Evolutionary conservation across 176 grass and related monocot species (phyloP).

Genomic region (Tuctoria greenei): DNA sequence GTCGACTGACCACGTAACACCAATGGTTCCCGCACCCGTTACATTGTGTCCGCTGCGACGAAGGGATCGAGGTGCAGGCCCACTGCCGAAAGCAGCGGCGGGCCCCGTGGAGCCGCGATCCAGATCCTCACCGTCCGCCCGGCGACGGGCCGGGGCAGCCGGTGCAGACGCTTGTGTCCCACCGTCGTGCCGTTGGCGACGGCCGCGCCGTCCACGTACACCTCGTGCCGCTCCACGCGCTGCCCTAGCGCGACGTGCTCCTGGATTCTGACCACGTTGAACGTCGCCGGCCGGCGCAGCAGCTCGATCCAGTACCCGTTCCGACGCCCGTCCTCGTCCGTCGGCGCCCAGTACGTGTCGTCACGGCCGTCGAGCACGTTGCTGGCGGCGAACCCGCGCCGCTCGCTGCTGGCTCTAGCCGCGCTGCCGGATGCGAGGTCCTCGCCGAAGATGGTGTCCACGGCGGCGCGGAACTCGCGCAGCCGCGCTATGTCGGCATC

Average conservation of each 20-base stretch:
- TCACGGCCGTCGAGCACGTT: slow-evolving; percentile 75
- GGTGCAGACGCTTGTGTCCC: slow-evolving; percentile 91
- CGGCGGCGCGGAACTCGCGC: slow-evolving; percentile 61
- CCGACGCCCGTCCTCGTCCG: slow-evolving; percentile 9
- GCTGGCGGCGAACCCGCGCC: slow-evolving; percentile 50
- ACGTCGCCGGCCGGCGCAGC: slow-evolving; percentile 12
- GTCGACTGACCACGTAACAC: background rate
- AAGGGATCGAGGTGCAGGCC: slow-evolving; percentile 82
- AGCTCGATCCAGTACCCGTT: slow-evolving; percentile 90
- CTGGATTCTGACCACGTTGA: slow-evolving; percentile 86
- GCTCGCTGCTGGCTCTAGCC: slow-evolving; percentile 65
- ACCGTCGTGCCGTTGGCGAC: slow-evolving; percentile 68
- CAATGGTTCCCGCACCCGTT: background rate
- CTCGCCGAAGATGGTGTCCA: slow-evolving; percentile 54
- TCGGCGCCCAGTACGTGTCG: slow-evolving; percentile 72
- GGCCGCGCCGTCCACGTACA: slow-evolving; percentile 53
- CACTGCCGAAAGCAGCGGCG: slow-evolving; percentile 69
- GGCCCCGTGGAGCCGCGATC: slow-evolving; percentile 51
- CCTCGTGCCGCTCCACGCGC: slow-evolving; percentile 61
- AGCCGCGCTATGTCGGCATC: slow-evolving; percentile 64
- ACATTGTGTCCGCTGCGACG: slow-evolving; percentile 12
- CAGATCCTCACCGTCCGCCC: slow-evolving; percentile 58
- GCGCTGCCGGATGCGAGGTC: slow-evolving; percentile 65
- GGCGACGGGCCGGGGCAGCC: slow-evolving; percentile 41
- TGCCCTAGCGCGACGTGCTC: slow-evolving; percentile 81